Evolutionary conservation across 2,329 filamentous ascomycete species (phyloP).

Genomic region (Botrytis elliptica): DNA sequence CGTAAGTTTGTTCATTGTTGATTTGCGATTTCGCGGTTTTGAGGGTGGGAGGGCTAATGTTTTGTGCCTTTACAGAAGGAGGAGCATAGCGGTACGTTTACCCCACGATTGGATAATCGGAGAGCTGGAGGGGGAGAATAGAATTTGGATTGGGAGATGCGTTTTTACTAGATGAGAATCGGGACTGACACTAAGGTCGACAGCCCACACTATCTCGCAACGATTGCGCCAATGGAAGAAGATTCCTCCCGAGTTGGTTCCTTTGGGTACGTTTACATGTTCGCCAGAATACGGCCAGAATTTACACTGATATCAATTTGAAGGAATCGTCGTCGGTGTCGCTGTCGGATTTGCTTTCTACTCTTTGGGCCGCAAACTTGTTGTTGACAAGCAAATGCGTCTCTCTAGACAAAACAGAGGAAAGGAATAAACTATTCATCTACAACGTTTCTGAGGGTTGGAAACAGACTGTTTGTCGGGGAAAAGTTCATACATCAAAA

Average conservation of each 20-base stretch:
- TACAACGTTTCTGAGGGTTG: slow-evolving; percentile 5
- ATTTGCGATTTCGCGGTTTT: not conserved
- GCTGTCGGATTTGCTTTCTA: slow-evolving; percentile 79
- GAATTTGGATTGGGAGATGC: not conserved
- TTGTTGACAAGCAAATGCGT: slow-evolving; percentile 88
- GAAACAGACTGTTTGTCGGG: slow-evolving; percentile 19
- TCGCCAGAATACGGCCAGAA: slow-evolving; percentile 19
- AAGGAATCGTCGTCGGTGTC: slow-evolving; percentile 80
- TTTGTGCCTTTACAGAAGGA: slow-evolving; percentile 51
- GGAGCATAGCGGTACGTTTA: slow-evolving; percentile 63
- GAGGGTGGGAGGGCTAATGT: slow-evolving; percentile 18
- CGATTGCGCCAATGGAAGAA: slow-evolving; percentile 85
- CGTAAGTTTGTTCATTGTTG: slow-evolving; percentile 52
- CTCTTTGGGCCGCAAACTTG: slow-evolving; percentile 78
- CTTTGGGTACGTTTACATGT: slow-evolving; percentile 67
- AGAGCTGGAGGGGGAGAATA: not conserved
- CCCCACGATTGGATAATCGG: not conserved
- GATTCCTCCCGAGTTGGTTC: slow-evolving; percentile 90
- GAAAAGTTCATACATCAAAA: not conserved
- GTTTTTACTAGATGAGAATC: slow-evolving; percentile 23
- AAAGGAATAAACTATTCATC: slow-evolving; percentile 34
- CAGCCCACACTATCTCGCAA: slow-evolving; percentile 96
- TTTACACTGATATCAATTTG: slow-evolving; percentile 25
- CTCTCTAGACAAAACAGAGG: slow-evolving; percentile 65
- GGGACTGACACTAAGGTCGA: slow-evolving; percentile 30